Conservation (phyloP, 768 basidiomycete species). For the Naganishia friedmannii region DNA sequence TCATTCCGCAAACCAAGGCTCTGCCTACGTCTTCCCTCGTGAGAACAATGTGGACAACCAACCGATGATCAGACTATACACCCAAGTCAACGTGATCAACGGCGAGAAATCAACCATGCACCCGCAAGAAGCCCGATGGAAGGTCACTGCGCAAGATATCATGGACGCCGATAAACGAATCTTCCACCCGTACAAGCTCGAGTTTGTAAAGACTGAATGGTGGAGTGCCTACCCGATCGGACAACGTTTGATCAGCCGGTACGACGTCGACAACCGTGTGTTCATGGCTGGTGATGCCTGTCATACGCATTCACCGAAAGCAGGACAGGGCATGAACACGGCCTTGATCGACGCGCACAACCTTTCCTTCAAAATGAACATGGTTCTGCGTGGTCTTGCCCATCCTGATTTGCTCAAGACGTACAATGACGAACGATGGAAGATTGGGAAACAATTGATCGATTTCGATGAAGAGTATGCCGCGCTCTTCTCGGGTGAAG, state of each 20-base stretch:
- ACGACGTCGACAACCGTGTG: constrained; percentile 34
- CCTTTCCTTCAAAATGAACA: constrained; percentile 33
- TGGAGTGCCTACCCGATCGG: constrained; percentile 40
- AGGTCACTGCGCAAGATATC: constrained; percentile 33
- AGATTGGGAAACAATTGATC: constrained; percentile 35
- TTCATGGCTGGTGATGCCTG: constrained; percentile 37
- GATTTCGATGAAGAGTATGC: constrained; percentile 35
- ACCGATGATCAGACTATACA: constrained; percentile 34
- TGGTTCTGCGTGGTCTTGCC: constrained; percentile 45
- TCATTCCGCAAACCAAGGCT: constrained; percentile 31
- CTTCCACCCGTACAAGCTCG: constrained; percentile 37
- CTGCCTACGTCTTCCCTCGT: constrained; percentile 35
- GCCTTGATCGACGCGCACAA: constrained; percentile 35
- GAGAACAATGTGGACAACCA: constrained; percentile 34
- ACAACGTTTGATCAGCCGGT: constrained; percentile 35
- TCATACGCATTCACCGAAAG: constrained; percentile 31
- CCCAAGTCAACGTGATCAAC: constrained; percentile 34
- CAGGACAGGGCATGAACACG: constrained; percentile 41
- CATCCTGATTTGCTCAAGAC: constrained; percentile 41
- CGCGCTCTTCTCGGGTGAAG: constrained; percentile 32
- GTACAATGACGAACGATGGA: constrained; percentile 46
- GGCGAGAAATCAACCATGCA: constrained; percentile 31
- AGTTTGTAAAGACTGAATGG: constrained; percentile 38
- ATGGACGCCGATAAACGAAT: constrained; percentile 33
- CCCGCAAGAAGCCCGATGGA: constrained; percentile 31